phyloP scores from a whole-genome alignment of 1,139 yeast genomes.

The Geotrichum phurueaensis region DNA sequence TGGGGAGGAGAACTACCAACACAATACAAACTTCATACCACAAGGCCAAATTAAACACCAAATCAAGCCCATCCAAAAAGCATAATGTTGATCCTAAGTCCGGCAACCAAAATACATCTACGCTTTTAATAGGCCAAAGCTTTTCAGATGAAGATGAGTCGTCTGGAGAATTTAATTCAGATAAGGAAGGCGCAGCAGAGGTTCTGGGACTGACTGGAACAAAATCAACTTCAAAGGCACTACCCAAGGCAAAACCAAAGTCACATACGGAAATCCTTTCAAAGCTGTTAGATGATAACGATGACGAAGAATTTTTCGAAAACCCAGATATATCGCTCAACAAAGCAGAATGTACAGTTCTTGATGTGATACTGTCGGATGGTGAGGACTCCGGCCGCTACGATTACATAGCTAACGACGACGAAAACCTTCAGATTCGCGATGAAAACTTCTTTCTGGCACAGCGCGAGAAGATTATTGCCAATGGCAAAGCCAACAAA shows the following conservation, averaged over 20 bases:
- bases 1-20: not conserved
- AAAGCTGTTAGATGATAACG: not conserved
- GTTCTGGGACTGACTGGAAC: not conserved
- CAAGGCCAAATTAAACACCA: not conserved
- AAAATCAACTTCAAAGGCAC: not conserved
- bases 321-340: not conserved
- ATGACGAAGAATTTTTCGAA: not conserved
- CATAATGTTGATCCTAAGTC: not conserved
- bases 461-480: not conserved
- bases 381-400: constrained; percentile 3
- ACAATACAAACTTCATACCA: not conserved
- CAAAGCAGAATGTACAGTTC: not conserved
- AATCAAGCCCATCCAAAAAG: not conserved
- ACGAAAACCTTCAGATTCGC: not conserved
- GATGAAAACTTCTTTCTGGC: not conserved
- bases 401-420: not conserved
- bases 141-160: not conserved
- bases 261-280: not conserved
- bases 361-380: not conserved
- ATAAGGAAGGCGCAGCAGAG: not conserved
- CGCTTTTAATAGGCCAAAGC: not conserved
- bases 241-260: not conserved
- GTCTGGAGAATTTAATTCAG: not conserved
- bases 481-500: not conserved
- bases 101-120: not conserved